Evolutionary conservation across 345 rosid genomes (phyloP).

Genomic region (Stellera chamaejasme): DNA sequence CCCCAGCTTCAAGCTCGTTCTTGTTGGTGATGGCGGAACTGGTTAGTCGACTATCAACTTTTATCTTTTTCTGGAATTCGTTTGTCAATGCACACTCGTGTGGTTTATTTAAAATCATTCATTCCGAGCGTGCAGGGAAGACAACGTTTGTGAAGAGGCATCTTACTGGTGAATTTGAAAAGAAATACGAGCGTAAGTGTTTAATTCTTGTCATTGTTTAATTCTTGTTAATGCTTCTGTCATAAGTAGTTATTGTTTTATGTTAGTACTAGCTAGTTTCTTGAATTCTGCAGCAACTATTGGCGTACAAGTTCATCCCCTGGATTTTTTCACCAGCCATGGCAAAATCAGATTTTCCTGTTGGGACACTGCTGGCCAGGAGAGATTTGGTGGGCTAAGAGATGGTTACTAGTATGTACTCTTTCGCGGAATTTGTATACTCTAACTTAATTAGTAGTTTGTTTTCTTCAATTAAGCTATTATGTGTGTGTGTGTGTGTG

Average conservation of each 20-base stretch:
- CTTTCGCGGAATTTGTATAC: not conserved
- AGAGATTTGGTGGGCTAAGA: constrained; percentile 43
- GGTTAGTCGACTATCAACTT: not conserved
- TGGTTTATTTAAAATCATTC: too few relatives aligned
- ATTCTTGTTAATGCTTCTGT: too few relatives aligned
- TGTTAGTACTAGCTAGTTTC: not conserved
- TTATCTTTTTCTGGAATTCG: not conserved
- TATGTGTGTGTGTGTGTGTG: too few relatives aligned
- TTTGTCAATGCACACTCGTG: not conserved
- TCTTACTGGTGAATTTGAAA: constrained; percentile 74
- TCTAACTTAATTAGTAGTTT: too few relatives aligned
- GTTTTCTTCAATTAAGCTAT: too few relatives aligned
- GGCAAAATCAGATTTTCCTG: constrained; percentile 41
- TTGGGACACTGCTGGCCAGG: constrained; percentile 53
- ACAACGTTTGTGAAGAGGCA: constrained; percentile 71
- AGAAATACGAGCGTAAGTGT: constrained; percentile 59
- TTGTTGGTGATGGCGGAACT: too few relatives aligned
- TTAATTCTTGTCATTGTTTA: too few relatives aligned
- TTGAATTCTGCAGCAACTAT: constrained; percentile 28
- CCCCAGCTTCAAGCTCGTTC: too few relatives aligned
- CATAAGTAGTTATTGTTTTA: not conserved
- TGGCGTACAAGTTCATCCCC: constrained; percentile 45
- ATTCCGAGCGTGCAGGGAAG: constrained; percentile 52
- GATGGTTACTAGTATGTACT: constrained; percentile 35
- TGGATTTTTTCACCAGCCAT: constrained; percentile 42